Conservation (phyloP, 129 eudicot genomes). For the Smallanthus sonchifolius region DNA sequence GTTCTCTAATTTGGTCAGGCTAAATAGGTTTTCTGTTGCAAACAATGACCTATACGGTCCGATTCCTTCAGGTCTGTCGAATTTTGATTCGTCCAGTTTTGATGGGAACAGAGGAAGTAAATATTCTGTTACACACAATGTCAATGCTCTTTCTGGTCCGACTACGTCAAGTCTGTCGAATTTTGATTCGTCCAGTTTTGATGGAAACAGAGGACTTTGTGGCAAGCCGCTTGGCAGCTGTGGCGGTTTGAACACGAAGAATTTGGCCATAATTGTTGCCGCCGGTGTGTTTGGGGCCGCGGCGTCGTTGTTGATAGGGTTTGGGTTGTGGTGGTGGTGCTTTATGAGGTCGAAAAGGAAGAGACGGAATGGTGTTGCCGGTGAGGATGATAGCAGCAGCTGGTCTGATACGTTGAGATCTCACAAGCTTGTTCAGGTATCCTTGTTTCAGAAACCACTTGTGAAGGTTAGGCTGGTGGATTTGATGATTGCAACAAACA, state of each 20-base stretch:
- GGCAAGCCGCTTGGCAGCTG: conserved; percentile 54
- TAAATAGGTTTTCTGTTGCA: conserved; percentile 49
- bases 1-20: conserved; percentile 44
- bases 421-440: conserved; percentile 65
- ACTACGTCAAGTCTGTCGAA: conserved; percentile 37
- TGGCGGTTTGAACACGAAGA: conserved; percentile 67
- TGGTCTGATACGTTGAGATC: conserved; percentile 60
- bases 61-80: no score
- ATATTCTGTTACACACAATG: no score
- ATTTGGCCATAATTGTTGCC: conserved; percentile 56
- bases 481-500: conserved; percentile 65
- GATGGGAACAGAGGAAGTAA: no score
- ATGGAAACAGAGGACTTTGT: conserved; percentile 60
- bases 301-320: conserved; percentile 64
- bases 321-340: conserved; percentile 87
- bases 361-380: conserved; percentile 42
- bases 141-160: conserved; percentile 53
- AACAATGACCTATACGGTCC: no score
- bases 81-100: no score
- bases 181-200: conserved; percentile 25
- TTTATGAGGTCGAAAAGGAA: conserved; percentile 40
- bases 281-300: conserved; percentile 90
- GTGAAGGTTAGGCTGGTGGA: conserved; percentile 72
- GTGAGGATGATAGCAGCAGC: conserved; percentile 42
- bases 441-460: conserved; percentile 72